phyloP scores from a whole-genome alignment of 1,284 basidiomycete genomes.

The Ceratorhiza oryzae-sativae region DNA sequence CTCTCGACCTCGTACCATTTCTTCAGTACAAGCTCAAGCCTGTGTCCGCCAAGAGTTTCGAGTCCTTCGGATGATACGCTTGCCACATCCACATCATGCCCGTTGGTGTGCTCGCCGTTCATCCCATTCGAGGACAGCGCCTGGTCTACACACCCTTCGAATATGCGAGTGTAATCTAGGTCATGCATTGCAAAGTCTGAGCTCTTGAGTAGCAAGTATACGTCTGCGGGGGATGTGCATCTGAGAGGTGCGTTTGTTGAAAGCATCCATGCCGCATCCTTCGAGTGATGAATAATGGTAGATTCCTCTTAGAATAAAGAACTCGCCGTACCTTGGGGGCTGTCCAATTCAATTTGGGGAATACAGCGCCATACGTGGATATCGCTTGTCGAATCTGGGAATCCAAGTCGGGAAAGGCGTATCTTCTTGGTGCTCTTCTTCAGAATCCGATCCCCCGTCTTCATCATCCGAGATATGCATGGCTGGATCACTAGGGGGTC shows the following conservation, averaged over 20 bases:
- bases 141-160: constrained; percentile 61
- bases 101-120: constrained; percentile 16
- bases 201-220: constrained; percentile 92
- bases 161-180: constrained; percentile 65
- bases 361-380: constrained; percentile 78
- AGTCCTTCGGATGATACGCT: neutral
- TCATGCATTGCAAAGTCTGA: constrained; percentile 91
- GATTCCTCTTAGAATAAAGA: neutral
- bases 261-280: constrained; percentile 94
- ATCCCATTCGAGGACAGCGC: constrained; percentile 26
- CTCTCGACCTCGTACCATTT: constrained; percentile 90
- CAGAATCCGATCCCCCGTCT: constrained; percentile 44
- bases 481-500: constrained; percentile 51
- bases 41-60: constrained; percentile 50
- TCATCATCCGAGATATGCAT: constrained; percentile 65
- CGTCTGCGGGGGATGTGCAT: constrained; percentile 86
- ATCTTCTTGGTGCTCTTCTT: constrained; percentile 48
- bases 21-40: constrained; percentile 86
- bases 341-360: constrained; percentile 96
- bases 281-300: constrained; percentile 5
- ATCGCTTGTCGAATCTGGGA: constrained; percentile 73
- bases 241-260: constrained; percentile 85
- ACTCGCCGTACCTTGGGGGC: constrained; percentile 73
- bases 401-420: constrained; percentile 81
- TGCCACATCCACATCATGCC: neutral